These are phyloP conservation scores for button mushroom (Agaricus bisporus) DNA, from an alignment of 768 basidiomycete species.

Conservation along the genomic window DNA sequence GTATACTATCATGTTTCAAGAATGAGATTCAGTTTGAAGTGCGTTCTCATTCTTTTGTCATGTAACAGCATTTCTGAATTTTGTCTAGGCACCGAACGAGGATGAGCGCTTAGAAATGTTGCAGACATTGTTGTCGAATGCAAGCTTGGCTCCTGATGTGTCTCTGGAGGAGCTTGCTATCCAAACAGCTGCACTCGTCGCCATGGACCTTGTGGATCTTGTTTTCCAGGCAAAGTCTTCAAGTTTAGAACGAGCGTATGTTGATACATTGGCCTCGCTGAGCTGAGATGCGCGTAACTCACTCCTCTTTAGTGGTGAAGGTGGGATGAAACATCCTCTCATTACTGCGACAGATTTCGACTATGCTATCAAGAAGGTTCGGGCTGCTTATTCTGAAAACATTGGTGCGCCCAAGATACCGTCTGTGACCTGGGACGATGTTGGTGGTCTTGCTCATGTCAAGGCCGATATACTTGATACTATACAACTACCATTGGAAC, in stretches of 20 bases:
- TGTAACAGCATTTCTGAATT: not conserved
- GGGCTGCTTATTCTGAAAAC: constrained; percentile 78
- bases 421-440: constrained; percentile 93
- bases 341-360: constrained; percentile 64
- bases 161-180: constrained; percentile 65
- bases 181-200: constrained; percentile 88
- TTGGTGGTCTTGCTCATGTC: constrained; percentile 83
- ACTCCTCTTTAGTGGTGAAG: constrained; percentile 15
- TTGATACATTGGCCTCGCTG: not conserved
- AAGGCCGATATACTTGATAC: constrained; percentile 95
- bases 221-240: constrained; percentile 50
- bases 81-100: constrained; percentile 72
- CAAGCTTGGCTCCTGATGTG: constrained; percentile 65
- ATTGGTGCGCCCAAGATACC: constrained; percentile 99
- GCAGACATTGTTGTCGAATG: constrained; percentile 31
- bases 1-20: constrained; percentile 72
- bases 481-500: constrained; percentile 85
- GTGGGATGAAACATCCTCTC: constrained; percentile 31
- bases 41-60: constrained; percentile 5
- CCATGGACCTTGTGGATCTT: constrained; percentile 72
- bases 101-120: constrained; percentile 63
- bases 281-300: not conserved
- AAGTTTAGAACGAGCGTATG: constrained; percentile 51
- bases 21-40: constrained; percentile 79
- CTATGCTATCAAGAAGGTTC: constrained; percentile 60